Percentiles rank a stretch among this genome's conserved stretches.
phyloP scores from a whole-genome alignment of 352 stramenopile species.

The Phytophthora quininea region DNA sequence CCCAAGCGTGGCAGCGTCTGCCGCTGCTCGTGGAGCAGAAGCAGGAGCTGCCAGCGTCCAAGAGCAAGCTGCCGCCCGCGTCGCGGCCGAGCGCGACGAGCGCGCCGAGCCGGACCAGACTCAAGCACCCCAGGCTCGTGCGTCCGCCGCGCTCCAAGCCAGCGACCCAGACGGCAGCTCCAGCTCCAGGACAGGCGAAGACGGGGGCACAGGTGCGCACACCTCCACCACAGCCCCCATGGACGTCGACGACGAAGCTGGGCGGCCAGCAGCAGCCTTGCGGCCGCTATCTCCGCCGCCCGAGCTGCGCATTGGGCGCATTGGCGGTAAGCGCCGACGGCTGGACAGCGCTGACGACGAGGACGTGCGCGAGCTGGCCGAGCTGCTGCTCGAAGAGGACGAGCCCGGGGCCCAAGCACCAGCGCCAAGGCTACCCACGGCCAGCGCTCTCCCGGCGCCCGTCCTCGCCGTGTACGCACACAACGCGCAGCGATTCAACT shows the following conservation, averaged over 20 bases:
- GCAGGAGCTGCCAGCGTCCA: background rate
- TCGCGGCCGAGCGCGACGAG: background rate
- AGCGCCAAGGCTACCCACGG: constrained; percentile 13
- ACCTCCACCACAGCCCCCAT: constrained; percentile 3
- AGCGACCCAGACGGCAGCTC: background rate
- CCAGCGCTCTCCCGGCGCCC: constrained; percentile 10
- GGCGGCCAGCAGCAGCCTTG: background rate
- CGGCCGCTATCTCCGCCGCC: background rate
- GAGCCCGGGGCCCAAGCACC: constrained; percentile 1
- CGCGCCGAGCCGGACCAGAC: background rate
- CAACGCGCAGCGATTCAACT: constrained; percentile 26
- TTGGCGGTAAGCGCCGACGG: constrained; percentile 10
- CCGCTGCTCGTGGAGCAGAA: background rate
- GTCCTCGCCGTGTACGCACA: constrained; percentile 22
- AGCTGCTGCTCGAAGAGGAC: constrained; percentile 13
- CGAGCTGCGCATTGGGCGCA: background rate
- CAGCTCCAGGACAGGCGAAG: background rate
- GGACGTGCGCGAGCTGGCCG: constrained; percentile 9
- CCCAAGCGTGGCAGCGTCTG: background rate
- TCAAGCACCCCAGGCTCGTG: background rate
- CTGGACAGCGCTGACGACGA: constrained; percentile 13
- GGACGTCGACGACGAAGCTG: constrained; percentile 2
- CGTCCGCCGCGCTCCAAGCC: background rate
- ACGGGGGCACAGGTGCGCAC: background rate
- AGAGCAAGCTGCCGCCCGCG: background rate